phyloP scores from a whole-genome alignment of 129 eudicot genomes.

The Artemisia tridentata region DNA sequence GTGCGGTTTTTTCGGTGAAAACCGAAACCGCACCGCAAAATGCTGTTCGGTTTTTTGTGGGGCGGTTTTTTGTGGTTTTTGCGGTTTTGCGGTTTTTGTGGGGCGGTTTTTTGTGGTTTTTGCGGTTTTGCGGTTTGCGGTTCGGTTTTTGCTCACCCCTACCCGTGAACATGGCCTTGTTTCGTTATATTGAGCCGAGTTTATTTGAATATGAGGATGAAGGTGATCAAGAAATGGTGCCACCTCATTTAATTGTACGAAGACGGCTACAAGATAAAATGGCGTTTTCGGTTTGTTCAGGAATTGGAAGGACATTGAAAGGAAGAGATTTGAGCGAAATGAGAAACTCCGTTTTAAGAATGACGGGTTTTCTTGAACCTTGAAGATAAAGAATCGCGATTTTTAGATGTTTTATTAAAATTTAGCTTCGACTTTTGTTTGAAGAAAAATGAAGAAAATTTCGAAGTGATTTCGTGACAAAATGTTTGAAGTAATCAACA shows the following conservation, averaged over 20 bases:
- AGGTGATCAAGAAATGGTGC: constrained; percentile 45
- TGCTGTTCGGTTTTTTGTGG: too few species aligned
- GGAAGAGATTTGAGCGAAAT: constrained; percentile 73
- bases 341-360: constrained; percentile 68
- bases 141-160: too few species aligned
- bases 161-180: constrained; percentile 34
- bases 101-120: too few species aligned
- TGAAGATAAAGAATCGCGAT: constrained; percentile 34
- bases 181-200: constrained; percentile 27
- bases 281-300: constrained; percentile 73
- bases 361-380: constrained; percentile 86
- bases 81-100: too few species aligned
- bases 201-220: constrained; percentile 39
- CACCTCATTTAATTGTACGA: constrained; percentile 69
- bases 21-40: too few species aligned
- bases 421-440: too few species aligned
- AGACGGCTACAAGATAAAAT: constrained; percentile 55
- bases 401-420: constrained; percentile 1
- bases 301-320: constrained; percentile 63
- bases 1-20: too few species aligned
- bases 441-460: neutral
- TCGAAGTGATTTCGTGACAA: constrained; percentile 2
- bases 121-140: too few species aligned
- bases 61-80: too few species aligned
- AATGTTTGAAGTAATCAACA: constrained; percentile 13